These are phyloP conservation scores for Anisodus acutangulus DNA, from an alignment of 257 asterid genomes.

Conservation along the genomic window DNA sequence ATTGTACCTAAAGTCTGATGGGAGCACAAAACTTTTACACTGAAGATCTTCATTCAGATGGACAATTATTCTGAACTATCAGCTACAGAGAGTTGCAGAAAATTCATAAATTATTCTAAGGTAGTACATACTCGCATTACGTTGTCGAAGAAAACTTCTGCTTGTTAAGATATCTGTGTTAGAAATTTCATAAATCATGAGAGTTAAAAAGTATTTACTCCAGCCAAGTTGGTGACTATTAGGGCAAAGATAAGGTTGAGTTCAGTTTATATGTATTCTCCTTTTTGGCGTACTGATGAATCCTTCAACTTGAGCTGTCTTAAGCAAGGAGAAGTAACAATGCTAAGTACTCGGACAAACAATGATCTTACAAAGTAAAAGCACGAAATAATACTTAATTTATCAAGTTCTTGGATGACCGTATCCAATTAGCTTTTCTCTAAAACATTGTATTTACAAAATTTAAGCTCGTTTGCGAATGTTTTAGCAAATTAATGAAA, in stretches of 20 bases:
- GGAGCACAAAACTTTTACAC: not conserved
- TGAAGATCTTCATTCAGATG: conserved; percentile 23
- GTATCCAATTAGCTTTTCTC: not conserved
- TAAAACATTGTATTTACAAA: not conserved
- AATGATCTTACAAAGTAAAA: not conserved
- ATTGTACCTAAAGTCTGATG: not conserved
- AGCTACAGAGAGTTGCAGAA: conserved; percentile 1
- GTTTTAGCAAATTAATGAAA: not conserved
- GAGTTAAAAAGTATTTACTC: not conserved
- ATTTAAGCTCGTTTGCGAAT: not conserved
- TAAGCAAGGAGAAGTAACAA: not conserved
- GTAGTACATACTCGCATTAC: not conserved
- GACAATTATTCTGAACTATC: not conserved
- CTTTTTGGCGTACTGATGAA: not conserved
- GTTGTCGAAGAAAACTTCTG: not conserved
- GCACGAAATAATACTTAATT: not conserved
- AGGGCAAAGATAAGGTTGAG: not conserved
- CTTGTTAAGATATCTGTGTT: not conserved
- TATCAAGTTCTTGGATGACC: not conserved
- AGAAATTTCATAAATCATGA: not conserved
- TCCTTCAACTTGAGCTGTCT: not conserved
- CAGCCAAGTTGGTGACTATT: not conserved
- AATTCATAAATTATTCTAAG: not conserved
- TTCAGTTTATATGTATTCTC: not conserved
- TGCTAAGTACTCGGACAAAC: not conserved